These are phyloP conservation scores for Colletotrichum tofieldiae DNA, from an alignment of 2,329 filamentous ascomycete species.

Conservation along the genomic window DNA sequence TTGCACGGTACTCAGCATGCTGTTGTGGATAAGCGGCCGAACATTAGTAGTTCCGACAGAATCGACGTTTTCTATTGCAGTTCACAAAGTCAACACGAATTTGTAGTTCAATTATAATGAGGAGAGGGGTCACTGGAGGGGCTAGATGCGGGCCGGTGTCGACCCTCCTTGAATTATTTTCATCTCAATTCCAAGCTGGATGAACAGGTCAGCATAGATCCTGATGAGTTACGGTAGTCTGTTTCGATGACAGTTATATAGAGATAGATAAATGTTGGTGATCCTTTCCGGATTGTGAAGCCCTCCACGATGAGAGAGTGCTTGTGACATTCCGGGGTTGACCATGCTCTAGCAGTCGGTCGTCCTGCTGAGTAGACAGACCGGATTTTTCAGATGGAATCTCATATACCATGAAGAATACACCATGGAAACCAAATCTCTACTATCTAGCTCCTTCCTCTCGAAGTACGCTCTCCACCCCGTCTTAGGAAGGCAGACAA, in stretches of 20 bases:
- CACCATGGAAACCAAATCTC: neutral
- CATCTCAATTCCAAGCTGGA: neutral
- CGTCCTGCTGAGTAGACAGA: neutral
- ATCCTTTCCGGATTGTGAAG: neutral
- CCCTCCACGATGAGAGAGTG: neutral
- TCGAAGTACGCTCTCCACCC: too few relatives aligned
- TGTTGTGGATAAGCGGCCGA: too few relatives aligned
- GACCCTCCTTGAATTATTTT: too few relatives aligned
- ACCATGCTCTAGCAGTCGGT: neutral
- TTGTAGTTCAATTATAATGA: neutral
- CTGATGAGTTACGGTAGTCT: too few relatives aligned
- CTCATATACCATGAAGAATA: neutral
- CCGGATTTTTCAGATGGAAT: too few relatives aligned
- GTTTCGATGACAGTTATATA: too few relatives aligned
- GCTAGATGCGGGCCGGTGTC: neutral
- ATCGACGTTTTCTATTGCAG: neutral
- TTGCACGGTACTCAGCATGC: neutral
- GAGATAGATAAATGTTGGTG: accelerated
- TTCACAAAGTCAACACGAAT: neutral
- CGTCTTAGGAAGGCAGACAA: neutral
- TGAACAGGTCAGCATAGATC: neutral
- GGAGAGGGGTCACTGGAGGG: neutral
- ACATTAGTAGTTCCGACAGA: neutral
- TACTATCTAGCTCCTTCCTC: neutral
- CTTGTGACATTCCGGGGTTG: too few relatives aligned